Evolutionary conservation across 2,329 filamentous ascomycete genomes (phyloP).

Genomic region (Paracoccidioides lutzii): DNA sequence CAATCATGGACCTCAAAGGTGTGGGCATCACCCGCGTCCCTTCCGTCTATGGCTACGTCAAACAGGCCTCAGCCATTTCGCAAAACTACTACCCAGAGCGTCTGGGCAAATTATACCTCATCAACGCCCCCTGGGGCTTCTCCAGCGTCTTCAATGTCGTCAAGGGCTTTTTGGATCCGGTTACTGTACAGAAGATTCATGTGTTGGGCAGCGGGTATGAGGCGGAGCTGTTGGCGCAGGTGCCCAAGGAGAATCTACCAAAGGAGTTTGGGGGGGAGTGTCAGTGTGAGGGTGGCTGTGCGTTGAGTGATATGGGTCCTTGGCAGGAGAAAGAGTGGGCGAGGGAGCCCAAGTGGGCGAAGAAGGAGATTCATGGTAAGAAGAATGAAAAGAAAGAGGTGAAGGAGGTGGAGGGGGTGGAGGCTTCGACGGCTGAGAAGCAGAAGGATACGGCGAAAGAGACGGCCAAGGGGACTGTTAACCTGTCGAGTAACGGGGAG

Average conservation of each 20-base stretch:
- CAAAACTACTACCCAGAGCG: conserved; percentile 99
- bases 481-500: conserved; percentile 13
- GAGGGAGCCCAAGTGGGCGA: conserved; percentile 32
- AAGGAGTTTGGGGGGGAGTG: conserved; percentile 74
- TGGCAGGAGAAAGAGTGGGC: conserved; percentile 49
- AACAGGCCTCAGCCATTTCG: conserved; percentile 72
- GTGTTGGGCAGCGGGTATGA: conserved; percentile 73
- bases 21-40: conserved; percentile 71
- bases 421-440: conserved; percentile 17
- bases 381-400: conserved; percentile 14
- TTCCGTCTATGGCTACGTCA: conserved; percentile 79
- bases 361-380: conserved; percentile 12
- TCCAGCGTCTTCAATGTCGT: conserved; percentile 70
- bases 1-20: conserved; percentile 94
- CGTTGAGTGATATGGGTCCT: conserved; percentile 76
- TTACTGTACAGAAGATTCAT: conserved; percentile 93
- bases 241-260: conserved; percentile 82
- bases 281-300: conserved; percentile 68
- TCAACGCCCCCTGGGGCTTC: conserved; percentile 97
- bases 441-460: conserved; percentile 11
- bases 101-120: conserved; percentile 87
- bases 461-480: conserved; percentile 15
- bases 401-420: conserved; percentile 16
- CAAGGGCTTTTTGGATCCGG: conserved; percentile 90
- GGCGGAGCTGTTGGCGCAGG: conserved; percentile 68